phyloP scores from a whole-genome alignment of 495 filamentous ascomycete species.

The Darksidea phi region DNA sequence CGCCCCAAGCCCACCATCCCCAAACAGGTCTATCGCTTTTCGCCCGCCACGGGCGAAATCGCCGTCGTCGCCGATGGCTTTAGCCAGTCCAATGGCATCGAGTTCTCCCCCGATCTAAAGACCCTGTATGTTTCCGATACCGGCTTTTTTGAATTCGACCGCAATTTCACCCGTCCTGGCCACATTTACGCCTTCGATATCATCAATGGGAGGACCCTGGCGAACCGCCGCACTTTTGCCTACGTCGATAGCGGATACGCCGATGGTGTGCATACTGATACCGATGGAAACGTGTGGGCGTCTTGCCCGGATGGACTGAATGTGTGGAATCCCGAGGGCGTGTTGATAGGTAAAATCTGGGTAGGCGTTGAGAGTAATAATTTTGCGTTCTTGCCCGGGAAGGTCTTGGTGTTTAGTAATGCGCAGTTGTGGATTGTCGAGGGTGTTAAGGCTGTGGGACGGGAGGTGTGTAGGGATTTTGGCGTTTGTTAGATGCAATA shows the following conservation, averaged over 20 bases:
- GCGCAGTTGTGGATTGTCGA: conserved; percentile 38
- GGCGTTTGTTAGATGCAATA: conserved; percentile 25
- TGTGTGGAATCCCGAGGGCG: conserved; percentile 35
- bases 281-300: conserved; percentile 37
- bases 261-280: conserved; percentile 39
- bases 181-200: conserved; percentile 43
- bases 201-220: conserved; percentile 28
- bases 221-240: conserved; percentile 41
- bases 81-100: conserved; percentile 47
- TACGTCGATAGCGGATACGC: conserved; percentile 38
- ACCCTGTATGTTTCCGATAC: conserved; percentile 49
- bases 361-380: conserved; percentile 38
- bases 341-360: conserved; percentile 34
- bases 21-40: conserved; percentile 55
- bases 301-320: conserved; percentile 37
- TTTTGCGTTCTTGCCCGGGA: conserved; percentile 41
- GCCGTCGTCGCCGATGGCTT: conserved; percentile 49
- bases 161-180: conserved; percentile 38
- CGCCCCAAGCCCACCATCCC: conserved; percentile 50
- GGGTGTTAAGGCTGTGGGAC: conserved; percentile 37
- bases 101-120: conserved; percentile 47
- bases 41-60: conserved; percentile 49
- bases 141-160: conserved; percentile 40
- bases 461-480: conserved; percentile 42
- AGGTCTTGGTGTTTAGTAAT: conserved; percentile 37